These are phyloP conservation scores for Hypoxylon sp. DNA, from an alignment of 2,329 filamentous ascomycete genomes.

Conservation along the genomic window DNA sequence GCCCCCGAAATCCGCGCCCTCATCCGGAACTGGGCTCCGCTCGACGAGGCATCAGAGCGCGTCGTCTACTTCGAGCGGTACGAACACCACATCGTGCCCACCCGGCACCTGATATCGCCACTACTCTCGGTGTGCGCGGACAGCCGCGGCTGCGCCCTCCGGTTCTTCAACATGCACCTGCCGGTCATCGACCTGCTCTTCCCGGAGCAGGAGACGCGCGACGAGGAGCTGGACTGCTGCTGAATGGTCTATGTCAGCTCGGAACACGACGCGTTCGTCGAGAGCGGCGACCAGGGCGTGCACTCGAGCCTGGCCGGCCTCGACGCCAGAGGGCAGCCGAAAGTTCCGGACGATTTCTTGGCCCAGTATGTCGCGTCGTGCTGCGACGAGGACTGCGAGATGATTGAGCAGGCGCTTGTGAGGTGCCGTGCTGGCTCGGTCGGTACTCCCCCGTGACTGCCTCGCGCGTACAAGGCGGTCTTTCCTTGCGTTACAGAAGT, in stretches of 20 bases:
- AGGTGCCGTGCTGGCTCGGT: too few species aligned
- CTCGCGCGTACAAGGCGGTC: too few species aligned
- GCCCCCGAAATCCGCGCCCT: not conserved
- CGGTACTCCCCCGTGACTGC: too few species aligned
- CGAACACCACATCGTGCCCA: not conserved
- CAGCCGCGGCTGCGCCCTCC: not conserved
- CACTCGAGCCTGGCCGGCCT: too few species aligned
- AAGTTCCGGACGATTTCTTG: too few species aligned
- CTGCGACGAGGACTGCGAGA: too few species aligned
- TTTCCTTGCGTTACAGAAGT: too few species aligned
- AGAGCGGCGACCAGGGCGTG: too few species aligned
- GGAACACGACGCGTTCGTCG: not conserved
- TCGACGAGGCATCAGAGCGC: slow-evolving; percentile 4
- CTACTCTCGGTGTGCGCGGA: not conserved
- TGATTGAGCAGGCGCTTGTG: too few species aligned
- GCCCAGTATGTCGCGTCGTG: too few species aligned
- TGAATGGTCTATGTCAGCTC: not conserved
- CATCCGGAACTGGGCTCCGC: slow-evolving; percentile 6
- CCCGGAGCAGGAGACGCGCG: not conserved
- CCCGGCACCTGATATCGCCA: slow-evolving; percentile 11
- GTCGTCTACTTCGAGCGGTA: not conserved
- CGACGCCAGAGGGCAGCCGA: too few species aligned
- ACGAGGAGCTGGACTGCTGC: not conserved
- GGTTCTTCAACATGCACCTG: slow-evolving; percentile 2
- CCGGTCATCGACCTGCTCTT: not conserved